Conservation (phyloP, 257 asterid species). For the Plantago ovata region DNA sequence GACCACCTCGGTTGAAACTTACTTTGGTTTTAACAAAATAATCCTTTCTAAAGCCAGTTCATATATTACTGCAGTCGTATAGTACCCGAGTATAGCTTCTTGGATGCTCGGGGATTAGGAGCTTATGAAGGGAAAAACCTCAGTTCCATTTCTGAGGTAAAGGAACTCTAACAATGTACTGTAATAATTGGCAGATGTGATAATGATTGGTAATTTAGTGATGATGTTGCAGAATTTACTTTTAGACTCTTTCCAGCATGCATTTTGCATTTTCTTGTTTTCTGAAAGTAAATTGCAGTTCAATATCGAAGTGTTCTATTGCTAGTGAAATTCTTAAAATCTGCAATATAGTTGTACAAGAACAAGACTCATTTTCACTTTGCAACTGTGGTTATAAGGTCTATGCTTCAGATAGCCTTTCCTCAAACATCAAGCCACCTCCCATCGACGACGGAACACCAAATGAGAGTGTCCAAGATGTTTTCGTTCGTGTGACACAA, state of each 20-base stretch:
- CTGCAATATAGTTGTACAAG: slow-evolving; percentile 1
- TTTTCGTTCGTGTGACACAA: slow-evolving; percentile 89
- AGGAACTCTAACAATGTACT: background rate
- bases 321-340: background rate
- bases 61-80: slow-evolving; percentile 47
- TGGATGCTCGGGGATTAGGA: slow-evolving; percentile 99
- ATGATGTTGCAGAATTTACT: no score
- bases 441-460: slow-evolving; percentile 90
- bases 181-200: background rate
- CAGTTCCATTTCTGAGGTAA: slow-evolving; percentile 68
- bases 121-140: slow-evolving; percentile 79
- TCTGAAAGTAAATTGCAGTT: background rate
- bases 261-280: background rate
- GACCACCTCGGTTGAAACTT: background rate
- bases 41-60: background rate
- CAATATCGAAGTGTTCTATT: background rate
- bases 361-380: slow-evolving; percentile 1
- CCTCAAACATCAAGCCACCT: slow-evolving; percentile 75
- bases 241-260: background rate
- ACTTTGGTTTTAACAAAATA: slow-evolving; percentile 5
- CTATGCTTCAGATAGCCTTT: slow-evolving; percentile 71
- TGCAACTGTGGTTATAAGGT: slow-evolving; percentile 44
- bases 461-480: slow-evolving; percentile 84
- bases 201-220: background rate
- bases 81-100: slow-evolving; percentile 91